These are phyloP conservation scores for Gaultheria prostrata DNA, from an alignment of 148 eudicot genomes.

Conservation along the genomic window DNA sequence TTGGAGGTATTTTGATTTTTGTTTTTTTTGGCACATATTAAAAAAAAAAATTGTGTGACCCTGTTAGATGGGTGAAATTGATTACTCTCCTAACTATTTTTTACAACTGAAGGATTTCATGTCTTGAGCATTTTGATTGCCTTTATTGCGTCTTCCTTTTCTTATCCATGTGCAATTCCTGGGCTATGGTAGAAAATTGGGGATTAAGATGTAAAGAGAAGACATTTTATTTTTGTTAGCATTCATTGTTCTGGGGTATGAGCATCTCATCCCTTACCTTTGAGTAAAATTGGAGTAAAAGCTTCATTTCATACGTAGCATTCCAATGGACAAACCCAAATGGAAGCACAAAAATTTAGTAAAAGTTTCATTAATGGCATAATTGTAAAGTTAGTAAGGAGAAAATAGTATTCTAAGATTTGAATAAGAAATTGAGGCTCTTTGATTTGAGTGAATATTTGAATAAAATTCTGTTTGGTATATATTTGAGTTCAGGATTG, in stretches of 20 bases:
- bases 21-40: not conserved
- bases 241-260: not conserved
- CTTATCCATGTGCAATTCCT: no score
- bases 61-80: not conserved
- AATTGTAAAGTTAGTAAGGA: not conserved
- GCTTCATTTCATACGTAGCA: not conserved
- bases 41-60: not conserved
- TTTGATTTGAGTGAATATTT: not conserved
- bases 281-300: not conserved
- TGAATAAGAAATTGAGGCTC: not conserved
- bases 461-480: not conserved
- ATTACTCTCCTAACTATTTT: no score
- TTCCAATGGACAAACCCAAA: not conserved
- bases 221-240: not conserved
- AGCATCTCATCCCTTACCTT: not conserved
- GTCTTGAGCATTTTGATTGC: not conserved
- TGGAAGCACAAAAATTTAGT: not conserved
- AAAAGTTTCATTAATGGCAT: not conserved
- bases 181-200: no score
- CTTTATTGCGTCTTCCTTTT: no score
- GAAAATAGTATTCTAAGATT: not conserved
- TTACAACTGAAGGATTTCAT: not conserved
- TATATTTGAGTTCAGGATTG: not conserved
- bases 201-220: no score
- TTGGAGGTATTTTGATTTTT: not conserved